Evolutionary conservation across 2,329 filamentous ascomycete species (phyloP), one percentile per base, ranked within the genome.

Genomic region (Coleophoma cylindrospora): DNA sequence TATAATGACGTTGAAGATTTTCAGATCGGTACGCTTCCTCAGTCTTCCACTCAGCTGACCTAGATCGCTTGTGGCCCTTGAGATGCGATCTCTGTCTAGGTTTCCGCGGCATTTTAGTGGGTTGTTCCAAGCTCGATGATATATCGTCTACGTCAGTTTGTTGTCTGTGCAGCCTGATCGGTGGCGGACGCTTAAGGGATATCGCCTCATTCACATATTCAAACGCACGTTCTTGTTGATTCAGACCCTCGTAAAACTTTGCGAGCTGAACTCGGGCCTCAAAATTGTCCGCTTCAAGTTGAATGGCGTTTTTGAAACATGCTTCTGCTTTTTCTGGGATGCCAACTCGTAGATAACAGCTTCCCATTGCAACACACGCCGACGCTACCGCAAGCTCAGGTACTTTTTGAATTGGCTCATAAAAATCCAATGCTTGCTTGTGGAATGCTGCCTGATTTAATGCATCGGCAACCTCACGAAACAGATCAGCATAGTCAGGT

Each of bases 231-330:
- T 91, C 86, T 19, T 80, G 83, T 69, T 86, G 81, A 54, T 84
- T 84, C 41, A 79, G 79, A 55, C 78, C 82, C 64, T 95, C 89
- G 62, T 95, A 96, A 66, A 96, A 81, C 60, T 87, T 91, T 12
- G 89, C 89, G 10, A 96, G 74, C 59, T 89, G 82, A 32, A 88
- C 82, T 37, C 89, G 84, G 37, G 89, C 88, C 54, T 91, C 85
- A 44, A 92, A 83, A 51, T 86, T 84, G 38, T 81, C 74, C 41
- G 83, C 73, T 54, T 95, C 87, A 52, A 83, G 77, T 47, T 89
- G 81, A 36, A 90, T 82, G 11, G 91, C 82, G 2, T 81, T 81
- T 21, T 89, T 77, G 60, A 91, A 94, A 62, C 83, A 87, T 55
- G 87, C 83, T 61, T 92, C 86, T 0, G 91, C 91, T 36, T 86